Conservation (phyloP, 768 basidiomycete species). For the Lentinula sp. region DNA sequence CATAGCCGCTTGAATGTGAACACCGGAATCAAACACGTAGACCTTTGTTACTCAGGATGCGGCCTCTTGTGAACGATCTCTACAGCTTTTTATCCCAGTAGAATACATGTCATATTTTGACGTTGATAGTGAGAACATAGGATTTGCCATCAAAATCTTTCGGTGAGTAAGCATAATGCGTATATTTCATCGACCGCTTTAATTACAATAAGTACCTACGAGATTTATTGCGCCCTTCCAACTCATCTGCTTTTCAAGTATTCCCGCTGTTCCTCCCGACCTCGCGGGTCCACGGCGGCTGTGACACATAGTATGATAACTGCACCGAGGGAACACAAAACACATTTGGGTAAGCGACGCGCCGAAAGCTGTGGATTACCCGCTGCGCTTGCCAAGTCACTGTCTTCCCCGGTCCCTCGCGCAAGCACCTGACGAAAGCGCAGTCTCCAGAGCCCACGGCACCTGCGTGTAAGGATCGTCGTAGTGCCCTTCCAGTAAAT, state of each 20-base stretch:
- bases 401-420: neutral
- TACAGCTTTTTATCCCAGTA: too few relatives aligned
- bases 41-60: too few relatives aligned
- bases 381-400: neutral
- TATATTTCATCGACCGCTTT: too few relatives aligned
- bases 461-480: neutral
- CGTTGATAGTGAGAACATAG: too few relatives aligned
- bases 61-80: too few relatives aligned
- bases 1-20: too few relatives aligned
- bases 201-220: too few relatives aligned
- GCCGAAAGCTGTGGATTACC: neutral
- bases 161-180: too few relatives aligned
- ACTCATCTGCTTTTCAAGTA: neutral
- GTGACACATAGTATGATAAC: neutral
- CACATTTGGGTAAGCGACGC: neutral
- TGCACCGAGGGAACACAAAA: neutral
- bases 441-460: neutral
- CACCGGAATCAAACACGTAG: too few relatives aligned
- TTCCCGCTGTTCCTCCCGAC: too few relatives aligned
- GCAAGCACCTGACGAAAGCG: neutral
- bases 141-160: too few relatives aligned
- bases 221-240: neutral
- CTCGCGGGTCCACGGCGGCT: neutral
- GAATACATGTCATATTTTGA: too few relatives aligned
- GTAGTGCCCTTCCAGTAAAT: neutral